A percentile compares a stretch with the other conserved stretches of the same genome.
Conservation (phyloP, 345 rosid species). For the Combretum micranthum region DNA sequence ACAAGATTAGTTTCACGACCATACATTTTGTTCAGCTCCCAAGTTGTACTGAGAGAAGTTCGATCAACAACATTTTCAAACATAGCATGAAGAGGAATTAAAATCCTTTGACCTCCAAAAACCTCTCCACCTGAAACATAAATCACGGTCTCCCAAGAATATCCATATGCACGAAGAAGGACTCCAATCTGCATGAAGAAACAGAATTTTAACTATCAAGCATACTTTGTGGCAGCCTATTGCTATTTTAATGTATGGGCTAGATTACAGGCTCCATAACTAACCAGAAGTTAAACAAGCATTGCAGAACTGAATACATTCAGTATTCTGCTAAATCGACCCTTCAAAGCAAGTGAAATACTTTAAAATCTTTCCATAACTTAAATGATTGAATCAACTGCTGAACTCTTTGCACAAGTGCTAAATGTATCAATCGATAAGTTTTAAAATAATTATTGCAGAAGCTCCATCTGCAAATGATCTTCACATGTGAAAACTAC, state of each 20-base stretch:
- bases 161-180: conserved; percentile 92
- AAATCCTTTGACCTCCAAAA: conserved; percentile 87
- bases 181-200: conserved; percentile 64
- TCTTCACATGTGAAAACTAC: no score
- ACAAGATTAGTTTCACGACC: conserved; percentile 73
- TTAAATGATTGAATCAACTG: no score
- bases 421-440: background rate
- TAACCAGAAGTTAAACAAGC: no score
- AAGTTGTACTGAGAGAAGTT: conserved; percentile 73
- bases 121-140: conserved; percentile 95
- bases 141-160: conserved; percentile 77
- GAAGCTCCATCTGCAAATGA: background rate
- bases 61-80: conserved; percentile 87
- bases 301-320: no score
- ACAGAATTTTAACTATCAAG: background rate
- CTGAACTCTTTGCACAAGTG: no score
- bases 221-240: no score
- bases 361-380: no score
- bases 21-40: conserved; percentile 85
- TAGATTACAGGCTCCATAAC: no score
- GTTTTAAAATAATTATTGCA: background rate
- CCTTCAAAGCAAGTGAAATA: no score
- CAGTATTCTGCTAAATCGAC: no score
- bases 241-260: no score
- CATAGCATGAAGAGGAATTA: conserved; percentile 86